phyloP scores from a whole-genome alignment of 495 filamentous ascomycete genomes.

The Xylaria longipes region DNA sequence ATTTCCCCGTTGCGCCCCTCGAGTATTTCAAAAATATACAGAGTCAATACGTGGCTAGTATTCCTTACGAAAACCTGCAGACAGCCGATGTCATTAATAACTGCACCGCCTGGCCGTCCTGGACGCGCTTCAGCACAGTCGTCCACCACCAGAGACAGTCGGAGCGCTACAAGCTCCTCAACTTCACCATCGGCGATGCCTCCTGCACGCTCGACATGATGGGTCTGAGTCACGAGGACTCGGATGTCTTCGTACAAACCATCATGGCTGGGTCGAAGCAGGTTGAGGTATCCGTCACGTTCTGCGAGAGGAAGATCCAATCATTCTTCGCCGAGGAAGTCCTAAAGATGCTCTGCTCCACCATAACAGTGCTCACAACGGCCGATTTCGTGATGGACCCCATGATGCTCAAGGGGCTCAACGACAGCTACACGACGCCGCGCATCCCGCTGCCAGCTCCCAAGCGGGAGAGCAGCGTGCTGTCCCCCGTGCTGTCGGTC shows the following conservation, averaged over 20 bases:
- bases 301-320: conserved; percentile 49
- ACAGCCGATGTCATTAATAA: conserved; percentile 52
- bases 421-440: conserved; percentile 42
- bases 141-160: conserved; percentile 50
- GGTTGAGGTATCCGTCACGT: conserved; percentile 49
- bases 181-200: conserved; percentile 50
- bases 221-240: conserved; percentile 48
- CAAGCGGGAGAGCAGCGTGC: conserved; percentile 28
- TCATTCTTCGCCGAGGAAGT: conserved; percentile 48
- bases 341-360: conserved; percentile 50
- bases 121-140: conserved; percentile 54
- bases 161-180: conserved; percentile 26
- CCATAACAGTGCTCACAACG: conserved; percentile 49
- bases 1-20: conserved; percentile 48
- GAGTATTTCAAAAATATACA: conserved; percentile 50
- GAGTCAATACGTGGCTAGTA: conserved; percentile 47
- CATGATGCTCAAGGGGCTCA: conserved; percentile 43
- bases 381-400: conserved; percentile 48
- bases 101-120: conserved; percentile 56
- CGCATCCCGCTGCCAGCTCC: conserved; percentile 46
- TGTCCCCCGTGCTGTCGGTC: conserved; percentile 29
- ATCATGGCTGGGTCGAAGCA: conserved; percentile 37
- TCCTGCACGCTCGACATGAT: conserved; percentile 46
- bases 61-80: conserved; percentile 52
- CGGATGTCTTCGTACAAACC: conserved; percentile 51